Percentiles rank a stretch among this genome's conserved stretches.
Conservation (phyloP, 2,329 filamentous ascomycete genomes). For the Fusarium sp. region DNA sequence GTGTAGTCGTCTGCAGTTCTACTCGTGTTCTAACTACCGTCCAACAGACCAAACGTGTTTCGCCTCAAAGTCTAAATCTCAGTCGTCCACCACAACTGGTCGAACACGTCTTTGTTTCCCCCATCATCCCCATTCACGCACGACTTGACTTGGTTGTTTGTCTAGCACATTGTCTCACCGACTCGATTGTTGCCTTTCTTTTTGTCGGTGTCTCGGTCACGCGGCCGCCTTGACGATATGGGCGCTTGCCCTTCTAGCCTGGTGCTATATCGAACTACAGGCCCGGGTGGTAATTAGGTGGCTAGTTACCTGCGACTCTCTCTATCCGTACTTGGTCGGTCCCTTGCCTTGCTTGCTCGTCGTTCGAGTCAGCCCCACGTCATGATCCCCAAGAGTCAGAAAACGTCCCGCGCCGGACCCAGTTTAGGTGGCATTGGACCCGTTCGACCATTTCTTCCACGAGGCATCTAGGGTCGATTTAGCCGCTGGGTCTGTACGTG, state of each 20-base stretch:
- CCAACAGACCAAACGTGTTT: conserved; percentile 25
- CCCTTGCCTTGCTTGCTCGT: conserved; percentile 6
- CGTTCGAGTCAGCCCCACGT: conserved; percentile 34
- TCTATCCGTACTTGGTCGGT: neutral
- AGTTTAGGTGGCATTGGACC: neutral
- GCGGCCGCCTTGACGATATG: conserved; percentile 14
- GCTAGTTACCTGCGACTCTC: neutral
- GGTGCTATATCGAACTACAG: conserved; percentile 26
- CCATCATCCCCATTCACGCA: neutral
- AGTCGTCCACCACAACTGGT: conserved; percentile 11
- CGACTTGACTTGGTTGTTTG: conserved; percentile 6
- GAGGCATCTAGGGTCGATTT: conserved; percentile 28
- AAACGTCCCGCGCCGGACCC: neutral
- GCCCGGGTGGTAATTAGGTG: conserved; percentile 17
- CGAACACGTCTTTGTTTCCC: conserved; percentile 9
- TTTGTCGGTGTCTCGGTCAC: conserved; percentile 20
- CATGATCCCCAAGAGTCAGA: conserved; percentile 10
- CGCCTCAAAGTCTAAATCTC: conserved; percentile 42
- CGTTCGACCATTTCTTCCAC: conserved; percentile 18
- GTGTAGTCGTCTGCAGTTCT: conserved; percentile 1
- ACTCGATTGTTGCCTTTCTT: conserved; percentile 16
- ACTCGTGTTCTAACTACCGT: conserved; percentile 14
- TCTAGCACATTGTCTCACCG: conserved; percentile 28
- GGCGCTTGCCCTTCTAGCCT: conserved; percentile 24
- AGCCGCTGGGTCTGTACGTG: conserved; percentile 10